phyloP scores from a whole-genome alignment of 495 filamentous ascomycete genomes.

The Podospora pseudoanserina region DNA sequence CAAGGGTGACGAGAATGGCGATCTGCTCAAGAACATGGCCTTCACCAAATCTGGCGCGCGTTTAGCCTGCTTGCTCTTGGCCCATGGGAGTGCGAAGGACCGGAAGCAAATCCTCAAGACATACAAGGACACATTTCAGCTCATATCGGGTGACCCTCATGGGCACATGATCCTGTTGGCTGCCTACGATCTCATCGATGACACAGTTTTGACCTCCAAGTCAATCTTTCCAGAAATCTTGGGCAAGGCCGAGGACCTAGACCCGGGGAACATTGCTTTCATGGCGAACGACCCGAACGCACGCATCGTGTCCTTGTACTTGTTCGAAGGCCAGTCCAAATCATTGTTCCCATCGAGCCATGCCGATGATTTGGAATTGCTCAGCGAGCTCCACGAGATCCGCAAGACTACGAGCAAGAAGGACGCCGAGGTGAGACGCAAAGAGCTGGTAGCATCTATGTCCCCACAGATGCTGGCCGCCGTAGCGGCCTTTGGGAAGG shows the following conservation, averaged over 20 bases:
- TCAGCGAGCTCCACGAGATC: slow-evolving; percentile 71
- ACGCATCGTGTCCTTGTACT: slow-evolving; percentile 77
- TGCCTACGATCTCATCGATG: slow-evolving; percentile 87
- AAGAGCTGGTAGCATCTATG: slow-evolving; percentile 68
- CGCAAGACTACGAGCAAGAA: slow-evolving; percentile 86
- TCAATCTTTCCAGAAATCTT: slow-evolving; percentile 79
- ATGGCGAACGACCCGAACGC: slow-evolving; percentile 66
- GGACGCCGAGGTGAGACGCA: slow-evolving; percentile 66
- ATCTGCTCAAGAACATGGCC: slow-evolving; percentile 87
- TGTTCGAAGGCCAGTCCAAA: slow-evolving; percentile 67
- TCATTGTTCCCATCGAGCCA: slow-evolving; percentile 62
- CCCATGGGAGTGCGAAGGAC: slow-evolving; percentile 85
- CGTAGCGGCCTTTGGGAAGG: slow-evolving; percentile 61
- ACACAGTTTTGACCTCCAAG: slow-evolving; percentile 84
- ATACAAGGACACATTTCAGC: slow-evolving; percentile 78
- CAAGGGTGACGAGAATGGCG: slow-evolving; percentile 84
- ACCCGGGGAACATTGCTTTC: slow-evolving; percentile 59
- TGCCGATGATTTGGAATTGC: slow-evolving; percentile 57
- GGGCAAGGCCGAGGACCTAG: slow-evolving; percentile 57
- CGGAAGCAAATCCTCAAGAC: slow-evolving; percentile 80
- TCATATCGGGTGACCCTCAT: slow-evolving; percentile 72
- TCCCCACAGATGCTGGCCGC: slow-evolving; percentile 65
- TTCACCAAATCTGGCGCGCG: slow-evolving; percentile 88
- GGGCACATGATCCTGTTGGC: slow-evolving; percentile 79
- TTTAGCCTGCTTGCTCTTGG: slow-evolving; percentile 74